phyloP scores from a whole-genome alignment of 768 basidiomycete genomes.

The Pisolithus marmoratus region DNA sequence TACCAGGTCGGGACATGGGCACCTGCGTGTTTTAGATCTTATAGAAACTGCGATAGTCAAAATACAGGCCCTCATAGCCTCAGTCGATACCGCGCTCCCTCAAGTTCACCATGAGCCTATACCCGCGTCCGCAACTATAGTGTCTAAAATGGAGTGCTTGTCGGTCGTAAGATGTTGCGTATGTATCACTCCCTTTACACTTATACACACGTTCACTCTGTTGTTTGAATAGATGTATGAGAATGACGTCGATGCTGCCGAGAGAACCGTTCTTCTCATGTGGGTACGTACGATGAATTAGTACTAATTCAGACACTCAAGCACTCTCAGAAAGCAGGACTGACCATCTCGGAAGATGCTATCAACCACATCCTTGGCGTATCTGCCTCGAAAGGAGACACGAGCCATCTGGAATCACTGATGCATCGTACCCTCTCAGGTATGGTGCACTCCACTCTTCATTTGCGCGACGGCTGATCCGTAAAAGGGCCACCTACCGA shows the following conservation, averaged over 20 bases:
- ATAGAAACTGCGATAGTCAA: too few species aligned
- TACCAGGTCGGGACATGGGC: too few species aligned
- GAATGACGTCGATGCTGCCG: slow-evolving; percentile 44
- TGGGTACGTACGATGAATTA: slow-evolving; percentile 24
- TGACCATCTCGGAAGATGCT: slow-evolving; percentile 37
- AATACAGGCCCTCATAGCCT: too few species aligned
- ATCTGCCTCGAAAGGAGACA: slow-evolving; percentile 44
- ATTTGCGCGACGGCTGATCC: background rate
- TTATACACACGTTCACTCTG: too few species aligned
- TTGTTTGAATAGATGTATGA: slow-evolving; percentile 36
- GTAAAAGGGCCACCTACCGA: slow-evolving; percentile 37
- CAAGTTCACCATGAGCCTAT: too few species aligned
- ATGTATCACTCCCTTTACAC: too few species aligned
- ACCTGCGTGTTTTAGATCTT: too few species aligned
- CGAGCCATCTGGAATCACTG: slow-evolving; percentile 40
- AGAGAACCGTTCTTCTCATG: slow-evolving; percentile 50
- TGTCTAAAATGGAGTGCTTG: too few species aligned
- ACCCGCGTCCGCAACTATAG: too few species aligned
- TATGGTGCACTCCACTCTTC: slow-evolving; percentile 19
- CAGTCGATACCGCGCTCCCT: too few species aligned
- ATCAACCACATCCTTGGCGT: slow-evolving; percentile 44
- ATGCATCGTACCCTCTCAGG: slow-evolving; percentile 40
- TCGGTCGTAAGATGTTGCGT: too few species aligned
- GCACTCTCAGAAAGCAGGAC: slow-evolving; percentile 35
- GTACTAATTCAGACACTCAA: background rate